Base-by-base conservation (phyloP, 352 stramenopile genomes). In the Pythium chondricola region DNA sequence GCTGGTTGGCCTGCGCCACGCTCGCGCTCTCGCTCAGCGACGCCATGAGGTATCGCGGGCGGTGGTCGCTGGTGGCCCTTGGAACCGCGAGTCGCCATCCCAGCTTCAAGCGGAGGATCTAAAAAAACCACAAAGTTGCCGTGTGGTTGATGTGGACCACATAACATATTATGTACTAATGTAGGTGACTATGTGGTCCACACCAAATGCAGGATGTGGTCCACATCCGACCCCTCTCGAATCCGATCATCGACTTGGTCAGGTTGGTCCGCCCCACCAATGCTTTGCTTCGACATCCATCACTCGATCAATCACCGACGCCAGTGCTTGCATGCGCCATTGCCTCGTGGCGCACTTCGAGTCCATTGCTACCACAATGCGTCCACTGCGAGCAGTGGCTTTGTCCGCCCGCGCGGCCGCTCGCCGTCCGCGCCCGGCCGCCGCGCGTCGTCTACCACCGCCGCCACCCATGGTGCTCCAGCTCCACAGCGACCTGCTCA, bases 1-100 rank as follows among this genome's bases (percentile, higher is more conserved):
- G 64, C 69, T 93, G 84, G 63, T 92, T 92, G 33, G 32, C 47
- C 39, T 49, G 21, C 25, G 38, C 29, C n/a, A 2, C 20, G 29
- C 27, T 21, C 8, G 7, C 35, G 42, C 10, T 36, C 2, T 46
- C 46, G 26, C 45, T 14, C 6, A 24, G 20, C 16, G 49, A 49
- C 40, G 49, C 21, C 49, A 50, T 57, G 17, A n/a, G n/a, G n/a
- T n/a, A n/a, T n/a, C n/a, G n/a, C n/a, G n/a, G n/a, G n/a, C n/a
- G n/a, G n/a, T n/a, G n/a, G n/a, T n/a, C n/a, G n/a, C n/a, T n/a
- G n/a, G n/a, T n/a, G n/a, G n/a, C n/a, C n/a, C n/a, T n/a, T n/a
- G n/a, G n/a, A n/a, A n/a, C n/a, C n/a, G n/a, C n/a, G n/a, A n/a
- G n/a, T n/a, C n/a, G n/a, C n/a, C n/a, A n/a, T n/a, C n/a, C n/a